phyloP scores from a whole-genome alignment of 2,329 filamentous ascomycete genomes.

The Microcera coccophila region DNA sequence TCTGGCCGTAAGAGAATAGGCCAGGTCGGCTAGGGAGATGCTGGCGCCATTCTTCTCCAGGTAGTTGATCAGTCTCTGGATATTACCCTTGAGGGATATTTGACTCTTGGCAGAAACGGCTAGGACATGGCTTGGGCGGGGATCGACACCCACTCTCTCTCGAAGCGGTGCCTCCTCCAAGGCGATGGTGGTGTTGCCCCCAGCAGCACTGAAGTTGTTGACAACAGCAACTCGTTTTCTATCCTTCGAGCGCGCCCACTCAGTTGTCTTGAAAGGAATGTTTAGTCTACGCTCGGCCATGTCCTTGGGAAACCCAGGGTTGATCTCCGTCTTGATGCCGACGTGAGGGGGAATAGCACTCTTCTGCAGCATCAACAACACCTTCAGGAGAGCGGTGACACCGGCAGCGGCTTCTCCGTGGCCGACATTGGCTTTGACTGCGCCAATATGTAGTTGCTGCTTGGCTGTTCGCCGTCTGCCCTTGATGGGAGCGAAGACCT shows the following conservation, averaged over 20 bases:
- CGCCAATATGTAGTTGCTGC: conserved; percentile 59
- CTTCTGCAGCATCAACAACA: conserved; percentile 62
- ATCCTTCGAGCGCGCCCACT: conserved; percentile 41
- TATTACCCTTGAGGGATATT: conserved; percentile 56
- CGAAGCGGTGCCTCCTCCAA: conserved; percentile 58
- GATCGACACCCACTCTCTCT: conserved; percentile 45
- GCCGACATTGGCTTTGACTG: conserved; percentile 62
- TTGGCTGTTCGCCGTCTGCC: conserved; percentile 39
- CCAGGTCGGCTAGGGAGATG: too few species aligned
- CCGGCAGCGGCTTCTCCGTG: conserved; percentile 62
- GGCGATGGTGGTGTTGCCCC: conserved; percentile 66
- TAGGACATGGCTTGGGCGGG: conserved; percentile 57
- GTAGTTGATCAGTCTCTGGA: conserved; percentile 49
- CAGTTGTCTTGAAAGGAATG: conserved; percentile 53
- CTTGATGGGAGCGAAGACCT: conserved; percentile 49
- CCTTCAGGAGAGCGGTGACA: conserved; percentile 58
- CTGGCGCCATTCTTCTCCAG: conserved; percentile 51
- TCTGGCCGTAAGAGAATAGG: conserved; percentile 66
- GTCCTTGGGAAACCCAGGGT: conserved; percentile 56
- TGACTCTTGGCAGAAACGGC: conserved; percentile 54
- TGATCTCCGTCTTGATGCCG: conserved; percentile 63
- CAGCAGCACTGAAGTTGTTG: conserved; percentile 70
- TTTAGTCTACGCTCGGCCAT: conserved; percentile 54
- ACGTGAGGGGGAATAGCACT: conserved; percentile 61
- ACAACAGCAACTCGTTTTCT: conserved; percentile 49